phyloP scores from a whole-genome alignment of 495 filamentous ascomycete genomes.

The Pyrenopolyporus hunteri region DNA sequence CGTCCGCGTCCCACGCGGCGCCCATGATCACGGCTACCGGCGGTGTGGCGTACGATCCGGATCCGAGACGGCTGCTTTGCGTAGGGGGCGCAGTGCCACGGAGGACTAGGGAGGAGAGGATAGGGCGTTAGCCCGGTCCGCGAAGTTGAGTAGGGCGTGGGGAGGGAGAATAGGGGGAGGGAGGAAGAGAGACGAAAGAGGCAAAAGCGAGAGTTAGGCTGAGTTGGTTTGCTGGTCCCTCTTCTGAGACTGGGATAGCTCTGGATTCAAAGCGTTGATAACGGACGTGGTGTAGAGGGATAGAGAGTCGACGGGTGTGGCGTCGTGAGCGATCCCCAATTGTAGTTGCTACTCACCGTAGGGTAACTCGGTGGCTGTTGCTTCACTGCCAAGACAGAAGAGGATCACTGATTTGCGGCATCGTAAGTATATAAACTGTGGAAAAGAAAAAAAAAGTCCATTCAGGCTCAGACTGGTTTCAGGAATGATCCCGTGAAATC shows the following conservation, averaged over 20 bases:
- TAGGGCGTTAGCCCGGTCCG: no score
- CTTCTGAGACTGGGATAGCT: no score
- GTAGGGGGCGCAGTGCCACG: slow-evolving; percentile 6
- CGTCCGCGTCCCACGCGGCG: slow-evolving; percentile 16
- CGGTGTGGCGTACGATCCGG: neutral
- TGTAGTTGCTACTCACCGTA: slow-evolving; percentile 7
- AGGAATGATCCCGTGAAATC: neutral
- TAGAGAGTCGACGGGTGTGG: neutral
- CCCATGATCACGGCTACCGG: slow-evolving; percentile 24
- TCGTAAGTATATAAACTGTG: neutral
- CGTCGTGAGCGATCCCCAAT: neutral
- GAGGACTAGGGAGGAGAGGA: slow-evolving; percentile 12
- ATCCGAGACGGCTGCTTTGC: slow-evolving; percentile 23
- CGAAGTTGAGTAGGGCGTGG: no score
- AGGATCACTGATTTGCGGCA: slow-evolving; percentile 15
- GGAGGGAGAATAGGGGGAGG: no score
- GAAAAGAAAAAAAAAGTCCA: no score
- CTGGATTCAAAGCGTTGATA: no score
- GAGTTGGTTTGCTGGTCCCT: no score
- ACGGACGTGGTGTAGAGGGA: neutral
- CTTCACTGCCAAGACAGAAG: slow-evolving; percentile 23
- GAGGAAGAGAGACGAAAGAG: no score
- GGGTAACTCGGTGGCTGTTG: slow-evolving; percentile 25
- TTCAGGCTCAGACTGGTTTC: no score
- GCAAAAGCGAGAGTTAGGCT: no score